Evolutionary conservation across 1,139 yeast genomes (phyloP).

Genomic region (Kazachstania sp.): DNA sequence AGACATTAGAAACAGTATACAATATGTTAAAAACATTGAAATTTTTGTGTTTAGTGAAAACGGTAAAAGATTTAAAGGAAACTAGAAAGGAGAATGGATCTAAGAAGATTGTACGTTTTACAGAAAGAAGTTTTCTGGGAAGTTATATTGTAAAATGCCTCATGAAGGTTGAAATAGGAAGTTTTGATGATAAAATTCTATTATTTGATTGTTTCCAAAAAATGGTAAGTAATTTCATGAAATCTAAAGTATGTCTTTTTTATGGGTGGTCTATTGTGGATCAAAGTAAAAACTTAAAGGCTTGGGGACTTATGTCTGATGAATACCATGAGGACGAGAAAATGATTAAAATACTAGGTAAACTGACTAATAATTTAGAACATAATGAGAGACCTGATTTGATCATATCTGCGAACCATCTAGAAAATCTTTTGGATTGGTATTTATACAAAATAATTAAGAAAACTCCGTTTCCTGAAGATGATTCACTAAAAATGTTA

Average conservation of each 20-base stretch:
- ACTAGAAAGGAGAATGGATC: neutral
- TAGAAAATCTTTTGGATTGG: slow-evolving; percentile 4
- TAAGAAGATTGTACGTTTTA: slow-evolving; percentile 5
- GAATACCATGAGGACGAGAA: neutral
- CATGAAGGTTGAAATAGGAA: slow-evolving; percentile 13
- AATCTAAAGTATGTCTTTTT: neutral
- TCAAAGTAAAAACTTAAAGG: neutral
- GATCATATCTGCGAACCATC: neutral
- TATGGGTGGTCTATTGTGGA: neutral
- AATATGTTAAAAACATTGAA: slow-evolving; percentile 8
- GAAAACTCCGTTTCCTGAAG: neutral
- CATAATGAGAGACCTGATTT: neutral
- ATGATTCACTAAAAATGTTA: neutral
- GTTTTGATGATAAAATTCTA: slow-evolving; percentile 16
- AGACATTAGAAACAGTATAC: slow-evolving; percentile 12
- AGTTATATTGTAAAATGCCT: slow-evolving; percentile 12
- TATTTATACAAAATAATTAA: neutral
- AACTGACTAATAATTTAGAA: neutral
- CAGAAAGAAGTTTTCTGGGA: slow-evolving; percentile 19
- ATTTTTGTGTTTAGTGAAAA: slow-evolving; percentile 12
- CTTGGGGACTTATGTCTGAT: neutral
- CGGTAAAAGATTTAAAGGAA: slow-evolving; percentile 3
- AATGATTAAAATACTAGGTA: neutral
- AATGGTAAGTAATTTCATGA: slow-evolving; percentile 4
- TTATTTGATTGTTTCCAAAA: slow-evolving; percentile 13